Conservation (phyloP, 148 eudicot genomes). For the Rhododendron williamsianum region DNA sequence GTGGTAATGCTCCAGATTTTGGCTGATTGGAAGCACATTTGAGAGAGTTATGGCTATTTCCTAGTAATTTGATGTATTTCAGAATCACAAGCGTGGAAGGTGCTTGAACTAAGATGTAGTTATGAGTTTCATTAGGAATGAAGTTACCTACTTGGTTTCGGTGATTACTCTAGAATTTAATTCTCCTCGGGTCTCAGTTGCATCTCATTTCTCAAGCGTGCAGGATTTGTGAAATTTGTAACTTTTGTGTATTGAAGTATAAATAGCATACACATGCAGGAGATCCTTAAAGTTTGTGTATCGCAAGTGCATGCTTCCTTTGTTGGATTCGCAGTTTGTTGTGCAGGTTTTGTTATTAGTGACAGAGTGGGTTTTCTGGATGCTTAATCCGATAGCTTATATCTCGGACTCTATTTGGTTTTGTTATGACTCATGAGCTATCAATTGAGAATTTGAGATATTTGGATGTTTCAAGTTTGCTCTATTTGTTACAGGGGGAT, state of each 20-base stretch:
- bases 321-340: not conserved
- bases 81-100: not conserved
- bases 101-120: not conserved
- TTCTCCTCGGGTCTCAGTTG: not conserved
- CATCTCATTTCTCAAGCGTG: not conserved
- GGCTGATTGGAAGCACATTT: not conserved
- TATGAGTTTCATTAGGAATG: not conserved
- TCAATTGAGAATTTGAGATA: constrained; percentile 1
- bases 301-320: not conserved
- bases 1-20: not conserved
- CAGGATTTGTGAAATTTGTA: not conserved
- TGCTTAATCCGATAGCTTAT: not conserved
- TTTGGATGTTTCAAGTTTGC: not conserved
- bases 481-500: constrained; percentile 37
- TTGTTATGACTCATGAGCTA: not conserved
- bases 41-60: not conserved
- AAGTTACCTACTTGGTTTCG: not conserved
- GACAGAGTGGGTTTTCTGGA: not conserved
- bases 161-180: not conserved
- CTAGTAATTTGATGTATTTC: not conserved
- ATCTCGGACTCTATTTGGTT: not conserved
- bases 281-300: not conserved
- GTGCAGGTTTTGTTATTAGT: not conserved
- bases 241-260: not conserved
- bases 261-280: not conserved